Evolutionary conservation across 164 flowering plant species (phyloP).

Genomic region (Stephania cephalantha): DNA sequence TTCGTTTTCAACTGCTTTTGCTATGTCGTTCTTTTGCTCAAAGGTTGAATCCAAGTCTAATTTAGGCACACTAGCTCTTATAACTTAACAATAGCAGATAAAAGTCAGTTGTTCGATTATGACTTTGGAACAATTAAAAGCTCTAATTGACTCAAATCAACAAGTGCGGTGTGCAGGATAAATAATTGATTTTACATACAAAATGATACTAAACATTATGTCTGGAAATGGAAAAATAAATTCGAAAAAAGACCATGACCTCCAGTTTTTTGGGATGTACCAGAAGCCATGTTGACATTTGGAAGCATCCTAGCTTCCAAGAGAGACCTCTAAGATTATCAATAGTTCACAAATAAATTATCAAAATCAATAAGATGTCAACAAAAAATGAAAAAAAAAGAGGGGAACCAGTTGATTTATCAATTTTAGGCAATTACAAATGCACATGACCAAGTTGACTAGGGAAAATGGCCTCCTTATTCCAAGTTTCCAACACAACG

Average conservation of each 20-base stretch:
- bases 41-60: slow-evolving; percentile 59
- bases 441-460: background rate
- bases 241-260: background rate
- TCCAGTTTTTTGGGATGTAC: background rate
- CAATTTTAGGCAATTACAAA: background rate
- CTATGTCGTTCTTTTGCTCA: slow-evolving; percentile 82
- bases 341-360: too few relatives aligned
- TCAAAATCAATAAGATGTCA: background rate
- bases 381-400: background rate
- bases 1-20: slow-evolving; percentile 66
- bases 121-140: background rate
- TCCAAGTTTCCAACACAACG: background rate
- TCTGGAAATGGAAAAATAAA: background rate
- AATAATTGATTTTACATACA: background rate
- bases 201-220: background rate
- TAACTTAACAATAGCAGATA: slow-evolving; percentile 33
- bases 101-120: background rate
- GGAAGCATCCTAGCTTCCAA: background rate
- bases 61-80: slow-evolving; percentile 76
- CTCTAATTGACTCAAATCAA: background rate
- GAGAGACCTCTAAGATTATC: too few relatives aligned
- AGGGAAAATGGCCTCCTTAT: background rate
- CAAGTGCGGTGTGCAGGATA: background rate
- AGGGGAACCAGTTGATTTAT: too few relatives aligned
- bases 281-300: background rate